Conservation (phyloP, 129 eudicot species). For the Saussurea involucrata region DNA sequence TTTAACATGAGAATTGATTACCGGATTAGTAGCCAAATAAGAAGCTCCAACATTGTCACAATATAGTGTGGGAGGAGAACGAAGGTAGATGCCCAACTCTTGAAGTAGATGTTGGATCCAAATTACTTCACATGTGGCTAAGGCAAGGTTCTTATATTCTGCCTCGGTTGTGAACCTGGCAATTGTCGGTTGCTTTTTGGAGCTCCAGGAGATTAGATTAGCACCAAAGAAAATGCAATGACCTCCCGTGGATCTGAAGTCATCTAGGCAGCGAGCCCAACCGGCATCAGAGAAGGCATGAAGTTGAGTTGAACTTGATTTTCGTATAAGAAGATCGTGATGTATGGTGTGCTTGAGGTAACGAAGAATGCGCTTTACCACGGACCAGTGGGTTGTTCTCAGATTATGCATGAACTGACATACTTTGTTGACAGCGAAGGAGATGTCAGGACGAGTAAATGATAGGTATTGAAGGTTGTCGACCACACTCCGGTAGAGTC, state of each 20-base stretch:
- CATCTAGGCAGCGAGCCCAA: neutral
- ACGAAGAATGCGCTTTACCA: neutral
- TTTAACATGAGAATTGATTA: neutral
- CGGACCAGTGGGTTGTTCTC: neutral
- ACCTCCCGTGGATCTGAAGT: neutral
- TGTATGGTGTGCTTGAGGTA: neutral
- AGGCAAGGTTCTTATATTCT: neutral
- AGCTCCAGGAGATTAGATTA: neutral
- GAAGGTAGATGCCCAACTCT: neutral
- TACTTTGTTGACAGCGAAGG: neutral
- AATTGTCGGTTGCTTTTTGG: neutral
- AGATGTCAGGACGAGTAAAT: neutral
- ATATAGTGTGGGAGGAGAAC: neutral
- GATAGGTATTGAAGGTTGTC: neutral
- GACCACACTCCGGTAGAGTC: neutral
- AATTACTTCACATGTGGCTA: neutral
- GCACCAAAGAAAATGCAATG: neutral
- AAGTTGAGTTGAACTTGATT: neutral
- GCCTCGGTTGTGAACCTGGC: neutral
- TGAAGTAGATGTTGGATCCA: neutral
- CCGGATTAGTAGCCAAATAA: neutral
- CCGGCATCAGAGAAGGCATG: neutral
- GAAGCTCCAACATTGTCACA: neutral
- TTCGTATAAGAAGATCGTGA: neutral
- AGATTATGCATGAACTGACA: neutral